These are phyloP conservation scores for Hypoxylon sp. DNA, from an alignment of 2,329 filamentous ascomycete species.

Conservation along the genomic window DNA sequence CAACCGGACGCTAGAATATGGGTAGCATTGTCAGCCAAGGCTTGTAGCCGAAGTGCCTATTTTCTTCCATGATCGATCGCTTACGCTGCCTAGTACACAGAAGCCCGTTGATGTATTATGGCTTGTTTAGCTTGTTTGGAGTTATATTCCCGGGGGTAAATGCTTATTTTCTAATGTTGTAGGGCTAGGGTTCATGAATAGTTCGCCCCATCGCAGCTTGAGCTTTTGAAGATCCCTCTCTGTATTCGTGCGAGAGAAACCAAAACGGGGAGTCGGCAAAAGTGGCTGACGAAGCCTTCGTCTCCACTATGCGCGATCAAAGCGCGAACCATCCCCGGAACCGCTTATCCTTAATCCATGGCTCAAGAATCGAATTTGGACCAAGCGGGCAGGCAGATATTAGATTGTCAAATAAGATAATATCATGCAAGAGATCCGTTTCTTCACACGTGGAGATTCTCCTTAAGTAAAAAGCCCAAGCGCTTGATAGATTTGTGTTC, in stretches of 20 bases:
- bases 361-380: slow-evolving; percentile 22
- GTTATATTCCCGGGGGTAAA: slow-evolving; percentile 11
- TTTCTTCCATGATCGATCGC: not conserved
- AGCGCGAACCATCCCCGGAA: slow-evolving; percentile 31
- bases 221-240: slow-evolving; percentile 8
- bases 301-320: slow-evolving; percentile 28
- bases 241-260: slow-evolving; percentile 8
- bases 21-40: not conserved
- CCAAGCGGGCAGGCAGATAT: not conserved
- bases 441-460: slow-evolving; percentile 6
- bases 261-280: slow-evolving; percentile 20
- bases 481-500: slow-evolving; percentile 4
- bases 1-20: slow-evolving; percentile 1
- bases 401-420: slow-evolving; percentile 22
- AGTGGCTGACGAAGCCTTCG: slow-evolving; percentile 27
- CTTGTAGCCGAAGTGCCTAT: not conserved
- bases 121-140: slow-evolving; percentile 1
- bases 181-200: slow-evolving; percentile 17
- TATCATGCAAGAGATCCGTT: slow-evolving; percentile 16
- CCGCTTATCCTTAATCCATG: slow-evolving; percentile 21
- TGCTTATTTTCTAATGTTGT: slow-evolving; percentile 2
- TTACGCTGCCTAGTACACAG: not conserved
- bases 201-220: slow-evolving; percentile 12
- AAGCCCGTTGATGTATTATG: not conserved
- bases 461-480: not conserved